phyloP scores from a whole-genome alignment of 192 early-diverging fungal species.

The Coemansia sp. region DNA sequence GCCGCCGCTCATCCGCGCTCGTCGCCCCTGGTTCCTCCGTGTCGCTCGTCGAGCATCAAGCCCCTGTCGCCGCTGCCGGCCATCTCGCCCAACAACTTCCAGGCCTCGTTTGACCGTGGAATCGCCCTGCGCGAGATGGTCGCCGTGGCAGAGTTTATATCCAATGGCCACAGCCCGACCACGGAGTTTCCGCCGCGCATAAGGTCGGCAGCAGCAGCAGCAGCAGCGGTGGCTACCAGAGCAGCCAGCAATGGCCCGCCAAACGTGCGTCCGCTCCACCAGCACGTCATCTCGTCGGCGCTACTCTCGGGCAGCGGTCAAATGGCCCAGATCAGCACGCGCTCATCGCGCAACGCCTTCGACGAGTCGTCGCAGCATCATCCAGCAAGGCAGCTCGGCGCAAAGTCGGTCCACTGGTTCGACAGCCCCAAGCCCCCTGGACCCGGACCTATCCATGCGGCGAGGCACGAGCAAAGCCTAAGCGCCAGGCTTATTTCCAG shows the following conservation, averaged over 20 bases:
- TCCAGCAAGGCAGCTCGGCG: background rate
- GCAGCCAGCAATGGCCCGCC: background rate
- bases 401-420: slow-evolving; percentile 43
- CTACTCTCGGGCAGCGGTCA: background rate
- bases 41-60: slow-evolving; percentile 22
- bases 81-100: slow-evolving; percentile 50
- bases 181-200: slow-evolving; percentile 21
- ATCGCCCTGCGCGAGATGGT: slow-evolving; percentile 32
- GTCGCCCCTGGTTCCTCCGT: slow-evolving; percentile 12
- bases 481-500: too few species aligned
- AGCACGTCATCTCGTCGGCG: slow-evolving; percentile 16
- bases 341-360: slow-evolving; percentile 4
- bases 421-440: slow-evolving; percentile 12
- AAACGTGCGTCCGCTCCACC: slow-evolving; percentile 8
- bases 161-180: slow-evolving; percentile 1
- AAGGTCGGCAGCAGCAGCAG: slow-evolving; percentile 18
- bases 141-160: slow-evolving; percentile 25
- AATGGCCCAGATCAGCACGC: background rate
- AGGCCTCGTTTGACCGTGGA: slow-evolving; percentile 49
- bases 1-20: background rate
- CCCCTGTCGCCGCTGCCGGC: slow-evolving; percentile 40
- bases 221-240: background rate
- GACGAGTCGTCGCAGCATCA: slow-evolving; percentile 1
- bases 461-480: too few species aligned
- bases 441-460: too few species aligned